Evolutionary conservation across 352 stramenopile genomes (phyloP), one percentile per base, ranked within the genome.

Genomic region (Phytophthora palmivora): DNA sequence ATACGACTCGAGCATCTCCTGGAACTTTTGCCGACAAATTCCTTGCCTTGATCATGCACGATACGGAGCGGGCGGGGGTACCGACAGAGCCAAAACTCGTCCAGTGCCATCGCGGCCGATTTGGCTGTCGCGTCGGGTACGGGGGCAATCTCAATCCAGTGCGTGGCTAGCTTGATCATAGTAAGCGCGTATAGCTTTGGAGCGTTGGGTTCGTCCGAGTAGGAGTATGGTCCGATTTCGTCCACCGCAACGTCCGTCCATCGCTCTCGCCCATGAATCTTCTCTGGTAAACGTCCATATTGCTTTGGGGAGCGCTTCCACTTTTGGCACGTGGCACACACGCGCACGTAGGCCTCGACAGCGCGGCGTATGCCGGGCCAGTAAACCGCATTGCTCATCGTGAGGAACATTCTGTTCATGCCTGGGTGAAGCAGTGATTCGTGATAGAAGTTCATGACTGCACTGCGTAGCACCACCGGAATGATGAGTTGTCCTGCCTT

Each of bases 391-490:
- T 16, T 43, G 21, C 10, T 37, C 36, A 46, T 45, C 0, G 48
- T 56, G 6, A 46, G 19, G 33, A 34, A 56, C 36, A 56, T 56
- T 3, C 48, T 4, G 14, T 43, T 56, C 48, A 46, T 56, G 4
- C 32, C 45, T 7, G 30, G 45, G 11, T 51, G 14, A 6, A 53
- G 45, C 3, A 53, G 45, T n/a, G 6, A 5, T 19, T 2, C 4
- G 19, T 41, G 45, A 18, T 42, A 53, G 45, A 53, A 53, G 12
- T 41, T 3, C 6, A 18, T 10, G 2, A 42, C 45, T 16, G 12
- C 33, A 14, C n/a, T 38, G 33, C 33, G 32, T 32, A 53, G 30
- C 10, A 4, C 6, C 3, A 15, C 11, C 12, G 45, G 10, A 18
- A 42, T 53, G 1, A 42, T 24, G 3, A 42, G 18, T 30, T 53